phyloP scores from a whole-genome alignment of 2,329 filamentous ascomycete genomes.

The Triangularia verruculosa region DNA sequence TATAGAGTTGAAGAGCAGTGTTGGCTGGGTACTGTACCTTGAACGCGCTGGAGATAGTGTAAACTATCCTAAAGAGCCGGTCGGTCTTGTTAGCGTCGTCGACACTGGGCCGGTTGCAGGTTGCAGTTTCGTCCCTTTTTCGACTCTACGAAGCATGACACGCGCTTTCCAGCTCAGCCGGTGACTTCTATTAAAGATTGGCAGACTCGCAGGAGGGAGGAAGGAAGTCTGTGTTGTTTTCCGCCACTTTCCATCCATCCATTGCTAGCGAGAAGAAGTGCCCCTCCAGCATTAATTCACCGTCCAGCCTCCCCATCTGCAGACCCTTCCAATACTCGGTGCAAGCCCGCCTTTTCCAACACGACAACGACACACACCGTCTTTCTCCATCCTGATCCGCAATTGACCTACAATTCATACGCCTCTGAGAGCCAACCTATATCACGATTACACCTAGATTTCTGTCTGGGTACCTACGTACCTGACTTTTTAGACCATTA shows the following conservation, averaged over 20 bases:
- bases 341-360: background rate
- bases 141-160: background rate
- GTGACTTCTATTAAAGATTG: background rate
- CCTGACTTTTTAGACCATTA: background rate
- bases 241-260: background rate
- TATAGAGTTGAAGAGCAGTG: no score
- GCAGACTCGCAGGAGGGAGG: background rate
- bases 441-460: background rate
- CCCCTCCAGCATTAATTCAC: background rate
- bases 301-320: background rate
- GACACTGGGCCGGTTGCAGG: background rate
- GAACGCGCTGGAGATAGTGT: background rate
- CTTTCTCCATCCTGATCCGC: background rate
- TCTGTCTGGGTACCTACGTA: background rate
- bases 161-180: background rate
- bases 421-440: background rate
- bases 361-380: no score
- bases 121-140: background rate
- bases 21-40: background rate
- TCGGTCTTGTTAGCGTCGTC: background rate
- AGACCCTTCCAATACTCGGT: background rate
- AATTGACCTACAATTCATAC: background rate
- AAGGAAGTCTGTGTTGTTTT: background rate
- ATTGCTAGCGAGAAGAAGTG: background rate
- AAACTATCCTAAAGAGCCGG: background rate